Base-by-base conservation (phyloP, 2,329 filamentous ascomycete genomes). In the Dothidotthia symphoricarpi region DNA sequence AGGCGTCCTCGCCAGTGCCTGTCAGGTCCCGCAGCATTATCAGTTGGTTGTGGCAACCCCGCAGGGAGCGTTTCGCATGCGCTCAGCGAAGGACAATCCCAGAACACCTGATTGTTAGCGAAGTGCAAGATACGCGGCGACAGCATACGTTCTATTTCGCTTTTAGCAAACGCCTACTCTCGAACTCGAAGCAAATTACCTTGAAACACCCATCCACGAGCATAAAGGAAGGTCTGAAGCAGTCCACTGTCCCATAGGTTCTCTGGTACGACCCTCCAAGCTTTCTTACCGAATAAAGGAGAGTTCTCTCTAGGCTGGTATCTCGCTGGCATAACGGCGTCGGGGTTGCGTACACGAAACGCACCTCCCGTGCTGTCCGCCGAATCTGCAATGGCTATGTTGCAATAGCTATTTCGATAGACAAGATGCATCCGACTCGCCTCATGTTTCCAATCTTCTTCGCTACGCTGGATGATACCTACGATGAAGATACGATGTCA, bases 171-270 rank as follows among this genome's bases (percentile, higher is more conserved):
- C 9, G 19, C 5, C 5, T 6, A 9, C 9, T 22, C 9, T 22
- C 19, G 9, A 22, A 22, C 19, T 22, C 9, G 8, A 10, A 7
- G 13, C 9, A 5, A 31, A 45, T 19, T 41, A 58, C 57, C 57
- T 47, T 63, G 59, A 29, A 58, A 61, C 3, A 63, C 59, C 59
- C 59, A 61, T 9, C 47, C 57, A 2, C 57, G 44, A 2, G 26
- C 39, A 24, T 61, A 60, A 2, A 61, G 12, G 3, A 13, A 11
- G 1, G 43, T 42, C 5, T 42, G n/a, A 9, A 61, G 43, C 15
- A 63, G 34, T 15, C 49, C 40, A 2, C 13, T 25, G 3, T 50
- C 45, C 56, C 57, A 63, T 4, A 61, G 15, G 31, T 53, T 36
- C 12, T 38, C 38, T 8, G 41, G 17, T 6, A 61, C 28, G 12